Evolutionary conservation across 1,139 yeast species (phyloP).

Genomic region (Insectozyma bohioensis): DNA sequence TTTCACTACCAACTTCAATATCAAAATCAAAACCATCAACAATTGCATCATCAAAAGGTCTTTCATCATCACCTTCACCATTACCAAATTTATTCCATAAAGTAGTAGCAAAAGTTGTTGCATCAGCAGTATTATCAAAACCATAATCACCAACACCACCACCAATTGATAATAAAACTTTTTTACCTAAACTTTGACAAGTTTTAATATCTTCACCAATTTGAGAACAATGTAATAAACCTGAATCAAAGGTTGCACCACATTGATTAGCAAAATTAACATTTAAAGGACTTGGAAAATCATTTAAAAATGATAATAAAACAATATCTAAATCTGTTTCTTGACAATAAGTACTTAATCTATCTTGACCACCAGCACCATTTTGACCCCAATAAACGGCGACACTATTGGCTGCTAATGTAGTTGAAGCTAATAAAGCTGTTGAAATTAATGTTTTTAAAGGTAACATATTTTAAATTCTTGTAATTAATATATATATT

Average conservation of each 20-base stretch:
- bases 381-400: slow-evolving; percentile 91
- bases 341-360: slow-evolving; percentile 66
- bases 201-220: slow-evolving; percentile 72
- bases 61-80: slow-evolving; percentile 59
- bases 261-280: slow-evolving; percentile 76
- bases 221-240: slow-evolving; percentile 57
- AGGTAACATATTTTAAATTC: slow-evolving; percentile 2
- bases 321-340: slow-evolving; percentile 69
- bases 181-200: slow-evolving; percentile 79
- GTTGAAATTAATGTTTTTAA: slow-evolving; percentile 6
- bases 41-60: slow-evolving; percentile 67
- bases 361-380: slow-evolving; percentile 63
- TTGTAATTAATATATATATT: not conserved
- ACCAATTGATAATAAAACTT: slow-evolving; percentile 79
- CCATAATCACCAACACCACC: slow-evolving; percentile 85
- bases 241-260: slow-evolving; percentile 50
- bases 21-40: slow-evolving; percentile 46
- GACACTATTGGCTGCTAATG: slow-evolving; percentile 50
- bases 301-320: slow-evolving; percentile 65
- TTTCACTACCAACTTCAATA: slow-evolving; percentile 42
- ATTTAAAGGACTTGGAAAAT: slow-evolving; percentile 49
- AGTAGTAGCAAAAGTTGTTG: slow-evolving; percentile 62
- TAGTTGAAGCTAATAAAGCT: slow-evolving; percentile 27
- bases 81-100: slow-evolving; percentile 86
- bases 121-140: slow-evolving; percentile 58